Evolutionary conservation across 2,329 filamentous ascomycete genomes (phyloP), one percentile per base, ranked within the genome.

Genomic region (Chaetothyriales sp.): DNA sequence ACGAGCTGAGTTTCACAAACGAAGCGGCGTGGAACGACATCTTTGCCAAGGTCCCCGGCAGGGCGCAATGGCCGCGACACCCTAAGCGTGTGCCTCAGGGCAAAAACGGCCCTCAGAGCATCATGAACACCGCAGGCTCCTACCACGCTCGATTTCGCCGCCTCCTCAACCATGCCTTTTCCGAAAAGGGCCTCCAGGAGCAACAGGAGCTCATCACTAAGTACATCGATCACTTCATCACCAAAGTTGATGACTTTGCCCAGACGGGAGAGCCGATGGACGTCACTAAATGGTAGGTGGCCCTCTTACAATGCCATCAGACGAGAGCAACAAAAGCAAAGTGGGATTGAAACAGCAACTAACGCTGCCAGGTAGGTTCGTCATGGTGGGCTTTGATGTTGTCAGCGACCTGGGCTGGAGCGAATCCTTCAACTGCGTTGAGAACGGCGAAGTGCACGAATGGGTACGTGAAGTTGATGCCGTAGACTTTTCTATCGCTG

Each of bases 201-300:
- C 62, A 69, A 50, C 63, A 68, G 50, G 48, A 55, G 1, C 57
- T 68, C 1, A 57, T 69, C 25, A 57, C 60, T 5, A 49, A 51
- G 5, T 65, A 66, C 44, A 60, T 60, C 2, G 59, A 66, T 46
- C 53, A 62, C 39, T 52, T 67, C 12, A 55, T 64, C 1, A 10
- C 51, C 8, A 28, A 28, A 44, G 25, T 43, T 64, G 9, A 26
- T 19, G 46, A 48, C 18, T 26, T 43, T 18, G n/a, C 36, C 6
- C 46, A 48, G 36, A 32, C 19, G 2, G 42, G 39, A 10, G n/a
- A 36, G 15, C 19, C 43, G 4, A 28, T 47, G 22, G 36, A 46
- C 44, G 42, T 50, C 28, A 43, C 48, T 9, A 32, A 53, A 28
- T 47, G 50, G 47, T 48, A 48, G 73, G 10, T 57, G 57, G 4